A percentile compares a stretch with the other conserved stretches of the same genome.
Evolutionary conservation across 1,139 yeast genomes (phyloP).

Genomic region (Kodamaea anthophila): DNA sequence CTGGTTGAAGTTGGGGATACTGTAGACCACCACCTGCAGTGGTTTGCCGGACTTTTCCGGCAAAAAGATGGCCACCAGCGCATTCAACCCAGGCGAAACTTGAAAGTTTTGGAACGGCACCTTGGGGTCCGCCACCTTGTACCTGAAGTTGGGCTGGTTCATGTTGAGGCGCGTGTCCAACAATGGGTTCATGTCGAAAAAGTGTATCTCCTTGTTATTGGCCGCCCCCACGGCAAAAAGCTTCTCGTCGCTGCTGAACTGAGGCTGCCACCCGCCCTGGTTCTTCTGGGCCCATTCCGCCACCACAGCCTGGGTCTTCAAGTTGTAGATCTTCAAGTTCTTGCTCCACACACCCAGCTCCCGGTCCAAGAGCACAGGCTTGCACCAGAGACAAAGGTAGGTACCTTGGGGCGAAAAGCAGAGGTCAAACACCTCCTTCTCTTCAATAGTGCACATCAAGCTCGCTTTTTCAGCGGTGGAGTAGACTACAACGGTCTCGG

Average conservation of each 20-base stretch:
- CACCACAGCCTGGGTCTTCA: conserved; percentile 41
- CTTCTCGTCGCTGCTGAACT: conserved; percentile 75
- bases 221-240: conserved; percentile 59
- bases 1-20: conserved; percentile 65
- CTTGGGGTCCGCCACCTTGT: conserved; percentile 56
- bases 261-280: conserved; percentile 90
- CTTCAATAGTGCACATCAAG: conserved; percentile 37
- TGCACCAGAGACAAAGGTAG: conserved; percentile 84
- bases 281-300: conserved; percentile 72
- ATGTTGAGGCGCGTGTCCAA: conserved; percentile 35
- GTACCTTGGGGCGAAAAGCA: conserved; percentile 87
- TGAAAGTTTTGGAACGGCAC: conserved; percentile 48
- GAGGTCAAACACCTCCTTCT: conserved; percentile 68
- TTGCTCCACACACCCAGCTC: conserved; percentile 67
- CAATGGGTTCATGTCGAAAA: conserved; percentile 50
- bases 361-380: conserved; percentile 57
- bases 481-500: conserved; percentile 50
- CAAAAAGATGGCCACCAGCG: conserved; percentile 85
- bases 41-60: conserved; percentile 86
- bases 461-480: conserved; percentile 40
- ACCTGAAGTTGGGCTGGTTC: conserved; percentile 53
- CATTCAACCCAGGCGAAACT: conserved; percentile 84
- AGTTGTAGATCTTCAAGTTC: conserved; percentile 72
- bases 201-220: conserved; percentile 60
- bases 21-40: conserved; percentile 79